A percentile compares a stretch with the other conserved stretches of the same genome.
phyloP scores from a whole-genome alignment of 2,329 filamentous ascomycete species.

The Alternaria sp. region DNA sequence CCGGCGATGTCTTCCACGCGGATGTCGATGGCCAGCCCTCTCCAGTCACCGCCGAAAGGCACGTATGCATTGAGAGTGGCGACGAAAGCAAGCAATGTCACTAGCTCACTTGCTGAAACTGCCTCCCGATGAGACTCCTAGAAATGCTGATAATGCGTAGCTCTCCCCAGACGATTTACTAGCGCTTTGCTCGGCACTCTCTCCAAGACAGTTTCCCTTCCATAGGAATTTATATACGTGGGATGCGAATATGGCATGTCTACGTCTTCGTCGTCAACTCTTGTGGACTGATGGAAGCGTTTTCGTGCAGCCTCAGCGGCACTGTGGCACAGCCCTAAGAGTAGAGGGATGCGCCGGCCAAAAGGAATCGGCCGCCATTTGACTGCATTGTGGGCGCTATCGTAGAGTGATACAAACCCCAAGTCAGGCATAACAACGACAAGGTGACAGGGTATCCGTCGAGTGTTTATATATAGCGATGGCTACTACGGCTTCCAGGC shows the following conservation, averaged over 20 bases:
- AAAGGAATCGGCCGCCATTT: not conserved
- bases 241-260: not conserved
- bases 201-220: not conserved
- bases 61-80: not conserved
- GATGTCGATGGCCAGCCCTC: not conserved
- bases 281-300: no score
- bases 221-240: not conserved
- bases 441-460: not conserved
- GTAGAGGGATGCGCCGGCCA: not conserved
- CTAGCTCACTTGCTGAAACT: not conserved
- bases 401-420: not conserved
- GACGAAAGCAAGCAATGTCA: not conserved
- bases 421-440: not conserved
- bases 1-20: not conserved
- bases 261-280: not conserved
- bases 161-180: not conserved
- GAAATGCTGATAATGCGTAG: not conserved
- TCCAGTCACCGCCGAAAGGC: no score
- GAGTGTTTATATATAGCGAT: not conserved
- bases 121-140: not conserved
- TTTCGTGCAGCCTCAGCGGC: not conserved
- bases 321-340: not conserved
- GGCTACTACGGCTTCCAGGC: not conserved
- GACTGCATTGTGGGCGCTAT: accelerated
- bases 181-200: not conserved